Conservation (phyloP, 2,329 filamentous ascomycete species). For the Penicillium polonicum region DNA sequence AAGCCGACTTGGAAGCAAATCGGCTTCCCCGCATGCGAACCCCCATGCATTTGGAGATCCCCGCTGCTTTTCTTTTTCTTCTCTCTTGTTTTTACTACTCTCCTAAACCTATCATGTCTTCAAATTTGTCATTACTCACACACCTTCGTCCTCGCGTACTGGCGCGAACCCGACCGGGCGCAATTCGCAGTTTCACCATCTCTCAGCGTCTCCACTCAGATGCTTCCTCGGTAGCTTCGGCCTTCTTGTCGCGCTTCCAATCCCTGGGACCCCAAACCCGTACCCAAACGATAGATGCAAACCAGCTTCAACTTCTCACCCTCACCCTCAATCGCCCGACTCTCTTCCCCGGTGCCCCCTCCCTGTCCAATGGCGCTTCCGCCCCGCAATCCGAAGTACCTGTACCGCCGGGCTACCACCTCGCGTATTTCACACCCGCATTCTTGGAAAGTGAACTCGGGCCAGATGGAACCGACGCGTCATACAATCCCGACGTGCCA, state of each 20-base stretch:
- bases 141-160: not conserved
- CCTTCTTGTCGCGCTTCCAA: constrained; percentile 46
- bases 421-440: constrained; percentile 63
- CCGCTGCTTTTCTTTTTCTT: not conserved
- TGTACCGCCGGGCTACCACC: constrained; percentile 60
- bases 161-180: not conserved
- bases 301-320: constrained; percentile 62
- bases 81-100: not conserved
- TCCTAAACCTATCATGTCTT: not conserved
- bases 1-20: constrained; percentile 7
- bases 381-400: constrained; percentile 47
- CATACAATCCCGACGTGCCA: constrained; percentile 59
- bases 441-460: constrained; percentile 57
- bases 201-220: constrained; percentile 14
- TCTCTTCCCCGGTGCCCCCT: constrained; percentile 42
- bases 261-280: constrained; percentile 44
- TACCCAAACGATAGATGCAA: constrained; percentile 58
- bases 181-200: constrained; percentile 10
- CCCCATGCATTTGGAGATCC: constrained; percentile 11
- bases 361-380: constrained; percentile 39
- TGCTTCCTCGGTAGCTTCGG: constrained; percentile 35
- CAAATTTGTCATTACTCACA: not conserved
- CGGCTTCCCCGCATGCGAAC: constrained; percentile 12
- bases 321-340: constrained; percentile 56
- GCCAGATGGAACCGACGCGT: constrained; percentile 59